Conservation (phyloP, 352 stramenopile genomes). For the Globisporangium echinulatum region DNA sequence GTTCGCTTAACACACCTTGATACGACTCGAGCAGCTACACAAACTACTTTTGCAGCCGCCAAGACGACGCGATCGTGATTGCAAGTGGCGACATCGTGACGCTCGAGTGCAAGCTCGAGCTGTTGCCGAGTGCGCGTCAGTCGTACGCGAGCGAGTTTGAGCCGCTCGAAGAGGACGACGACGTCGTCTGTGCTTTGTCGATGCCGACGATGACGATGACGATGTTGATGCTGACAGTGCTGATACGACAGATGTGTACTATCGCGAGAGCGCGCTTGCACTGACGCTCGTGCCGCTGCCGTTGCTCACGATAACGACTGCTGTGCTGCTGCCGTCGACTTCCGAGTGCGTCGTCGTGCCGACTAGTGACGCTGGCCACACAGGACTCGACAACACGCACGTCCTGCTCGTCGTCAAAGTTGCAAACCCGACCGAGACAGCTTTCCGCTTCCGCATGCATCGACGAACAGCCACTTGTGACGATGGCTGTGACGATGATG, state of each 20-base stretch:
- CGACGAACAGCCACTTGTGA: neutral
- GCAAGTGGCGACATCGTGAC: conserved; percentile 23
- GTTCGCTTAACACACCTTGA: too few species aligned
- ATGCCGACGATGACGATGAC: conserved; percentile 17
- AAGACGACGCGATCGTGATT: conserved; percentile 17
- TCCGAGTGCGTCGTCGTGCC: conserved; percentile 8
- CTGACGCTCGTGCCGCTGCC: conserved; percentile 43
- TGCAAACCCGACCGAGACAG: conserved; percentile 64
- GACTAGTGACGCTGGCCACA: neutral
- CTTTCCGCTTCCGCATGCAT: conserved; percentile 42
- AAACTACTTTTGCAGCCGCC: too few species aligned
- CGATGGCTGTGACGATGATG: neutral
- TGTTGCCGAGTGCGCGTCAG: conserved; percentile 15
- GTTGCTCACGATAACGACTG: conserved; percentile 36
- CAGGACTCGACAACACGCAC: conserved; percentile 42
- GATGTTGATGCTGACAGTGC: neutral
- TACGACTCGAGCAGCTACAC: too few species aligned
- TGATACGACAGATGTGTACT: conserved; percentile 20
- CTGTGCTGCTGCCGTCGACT: conserved; percentile 29
- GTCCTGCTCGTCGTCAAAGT: conserved; percentile 48
- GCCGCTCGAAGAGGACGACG: conserved; percentile 24
- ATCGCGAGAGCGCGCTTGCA: conserved; percentile 44
- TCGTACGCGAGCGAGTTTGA: conserved; percentile 6
- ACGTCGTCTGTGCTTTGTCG: conserved; percentile 63
- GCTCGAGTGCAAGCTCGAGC: conserved; percentile 31